Evolutionary conservation across 345 rosid species (phyloP), one percentile per base, ranked within the genome.

Genomic region (Sapria himalayana): DNA sequence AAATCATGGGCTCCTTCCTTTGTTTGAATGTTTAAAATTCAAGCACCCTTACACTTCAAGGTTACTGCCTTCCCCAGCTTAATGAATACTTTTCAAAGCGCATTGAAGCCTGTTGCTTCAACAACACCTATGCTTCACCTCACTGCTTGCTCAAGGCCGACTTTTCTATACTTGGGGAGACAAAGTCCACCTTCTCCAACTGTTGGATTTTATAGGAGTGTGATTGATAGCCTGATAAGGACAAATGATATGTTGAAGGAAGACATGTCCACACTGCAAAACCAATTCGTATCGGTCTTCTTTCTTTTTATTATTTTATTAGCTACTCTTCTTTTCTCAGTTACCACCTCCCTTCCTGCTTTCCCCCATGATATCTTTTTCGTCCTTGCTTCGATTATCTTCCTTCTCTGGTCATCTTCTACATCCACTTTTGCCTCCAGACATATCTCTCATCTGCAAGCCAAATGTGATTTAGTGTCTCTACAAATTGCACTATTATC

Each of bases 381-480:
- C 55, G 85, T 78, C n/a, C 70, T 79, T 39, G 78, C 74, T 21
- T 65, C 98, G 49, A 67, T 79, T 0, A 48, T 68, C 17, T 77
- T 81, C 74, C 78, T 65, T 58, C 93, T 86, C 32, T 79, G 65
- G 27, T 69, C 63, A 68, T 71, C 68, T 20, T 60, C 63, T 40
- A 66, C 85, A 29, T 55, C 81, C 4, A 31, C 76, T 10, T 49
- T 85, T 2, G 85, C 94, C 21, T 43, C 80, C 15, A 63, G 69
- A 34, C 98, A 81, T 56, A 68, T 70, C 13, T 89, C 98, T 43
- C 73, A 68, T 55, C 82, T 89, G 44, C 78, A 89, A 22, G 85
- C 86, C 40, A 76, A 79, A 33, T 79, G 91, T 41, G 85, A 78
- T 52, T 56, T 67, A 2, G 46, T 71, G 57, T 82, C 85, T 8